Evolutionary conservation across 345 rosid genomes (phyloP), one percentile per base, ranked within the genome.

Genomic region (Rhizophora apiculata): DNA sequence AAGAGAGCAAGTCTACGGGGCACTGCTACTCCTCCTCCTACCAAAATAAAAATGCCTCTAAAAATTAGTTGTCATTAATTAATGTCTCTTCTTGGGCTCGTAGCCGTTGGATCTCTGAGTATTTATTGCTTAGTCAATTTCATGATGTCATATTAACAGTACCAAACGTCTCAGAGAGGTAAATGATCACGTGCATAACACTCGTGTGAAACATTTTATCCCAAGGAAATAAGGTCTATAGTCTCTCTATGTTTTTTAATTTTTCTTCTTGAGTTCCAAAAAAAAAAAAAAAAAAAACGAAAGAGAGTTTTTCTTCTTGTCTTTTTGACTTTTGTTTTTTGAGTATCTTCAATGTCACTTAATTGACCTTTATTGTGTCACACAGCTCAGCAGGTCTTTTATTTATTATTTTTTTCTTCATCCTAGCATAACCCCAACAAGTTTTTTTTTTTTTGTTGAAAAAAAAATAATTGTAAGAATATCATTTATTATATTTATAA

Each of bases 51-150:
- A 51, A 4, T 3, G 32, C 15, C 29, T 54, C n/a, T 9, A 43
- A 43, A 43, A 11, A 43, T 11, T 8, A 54, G 4, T 13, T 21
- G 24, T 21, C 21, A 54, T 54, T 15, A 20, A 21, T 26, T 55
- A 6, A 8, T 21, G 60, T 20, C 27, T 49, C 8, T 63, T 64
- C 26, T 34, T 32, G 37, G 69, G 76, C 61, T 65, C 48, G 53
- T 75, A 76, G 76, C 85, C 85, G 85, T 84, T 84, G 63, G 70
- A 64, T 73, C 64, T 62, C 70, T 24, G 69, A 67, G 36, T 11
- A 8, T 4, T 60, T 67, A 39, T 34, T 56, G 36, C 31, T 43
- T 15, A 53, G 63, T 67, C 68, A 54, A 46, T 58, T 59, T 61
- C 20, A 19, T 6, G 31, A 29, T 9, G 37, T 24, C 55, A 54